Evolutionary conservation across 2,329 filamentous ascomycete genomes (phyloP).

Genomic region (Sarocladiaceae sp.): DNA sequence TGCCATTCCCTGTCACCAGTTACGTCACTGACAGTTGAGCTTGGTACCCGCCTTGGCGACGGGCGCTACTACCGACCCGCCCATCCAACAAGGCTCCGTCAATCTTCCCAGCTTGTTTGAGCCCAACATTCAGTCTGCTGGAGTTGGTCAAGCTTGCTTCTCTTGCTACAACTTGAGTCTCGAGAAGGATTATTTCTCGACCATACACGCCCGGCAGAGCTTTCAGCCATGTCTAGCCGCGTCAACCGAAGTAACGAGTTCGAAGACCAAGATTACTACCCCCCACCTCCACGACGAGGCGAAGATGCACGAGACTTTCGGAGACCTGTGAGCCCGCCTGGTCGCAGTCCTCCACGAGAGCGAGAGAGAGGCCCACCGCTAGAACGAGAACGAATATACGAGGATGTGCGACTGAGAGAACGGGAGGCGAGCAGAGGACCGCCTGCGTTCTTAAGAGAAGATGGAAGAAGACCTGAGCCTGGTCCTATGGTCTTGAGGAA

Average conservation of each 20-base stretch:
- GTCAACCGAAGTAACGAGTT: conserved; percentile 31
- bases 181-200: too few relatives aligned
- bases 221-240: conserved; percentile 20
- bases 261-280: conserved; percentile 42
- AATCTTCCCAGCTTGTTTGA: not conserved
- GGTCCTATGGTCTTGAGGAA: conserved; percentile 51
- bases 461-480: conserved; percentile 41
- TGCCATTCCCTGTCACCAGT: not conserved
- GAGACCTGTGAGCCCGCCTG: conserved; percentile 20
- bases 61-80: conserved; percentile 7
- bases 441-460: conserved; percentile 49
- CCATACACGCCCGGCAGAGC: not conserved
- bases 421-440: conserved; percentile 31
- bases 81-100: too few relatives aligned
- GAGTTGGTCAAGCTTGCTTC: not conserved
- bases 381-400: conserved; percentile 11
- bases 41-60: conserved; percentile 7
- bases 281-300: conserved; percentile 22
- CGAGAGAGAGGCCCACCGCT: not conserved
- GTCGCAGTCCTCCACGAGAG: conserved; percentile 10
- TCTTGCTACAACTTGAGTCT: too few relatives aligned
- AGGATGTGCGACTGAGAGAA: conserved; percentile 40
- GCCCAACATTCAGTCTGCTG: not conserved
- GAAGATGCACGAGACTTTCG: conserved; percentile 6
- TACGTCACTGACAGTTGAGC: conserved; percentile 2